A percentile compares a stretch with the other conserved stretches of the same genome.
phyloP scores from a whole-genome alignment of 805 yeast species.

The Debaryomyces tyrocola region DNA sequence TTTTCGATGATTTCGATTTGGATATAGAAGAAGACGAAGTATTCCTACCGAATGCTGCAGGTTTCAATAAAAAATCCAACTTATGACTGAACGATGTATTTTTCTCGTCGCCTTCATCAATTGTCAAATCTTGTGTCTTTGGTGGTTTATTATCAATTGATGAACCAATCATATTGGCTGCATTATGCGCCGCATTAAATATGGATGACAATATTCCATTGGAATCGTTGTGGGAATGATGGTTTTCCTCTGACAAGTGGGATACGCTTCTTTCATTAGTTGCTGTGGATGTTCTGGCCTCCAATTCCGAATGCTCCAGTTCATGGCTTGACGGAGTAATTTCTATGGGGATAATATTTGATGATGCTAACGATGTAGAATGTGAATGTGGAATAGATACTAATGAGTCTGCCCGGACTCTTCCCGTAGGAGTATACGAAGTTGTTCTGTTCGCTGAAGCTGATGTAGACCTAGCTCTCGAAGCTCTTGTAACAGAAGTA shows the following conservation, averaged over 20 bases:
- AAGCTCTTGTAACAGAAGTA: background rate
- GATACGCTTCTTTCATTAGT: background rate
- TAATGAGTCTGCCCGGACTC: background rate
- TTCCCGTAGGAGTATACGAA: background rate
- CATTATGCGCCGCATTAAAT: constrained; percentile 48
- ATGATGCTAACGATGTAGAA: background rate
- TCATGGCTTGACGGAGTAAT: background rate
- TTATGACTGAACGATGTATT: constrained; percentile 20
- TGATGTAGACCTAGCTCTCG: constrained; percentile 1
- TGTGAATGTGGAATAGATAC: background rate
- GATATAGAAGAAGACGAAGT: constrained; percentile 8
- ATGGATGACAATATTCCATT: constrained; percentile 45
- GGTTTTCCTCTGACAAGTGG: background rate
- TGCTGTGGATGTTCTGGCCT: background rate
- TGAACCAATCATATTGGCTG: constrained; percentile 28
- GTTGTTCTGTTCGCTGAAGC: background rate
- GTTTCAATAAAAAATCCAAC: constrained; percentile 24
- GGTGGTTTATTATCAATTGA: constrained; percentile 7
- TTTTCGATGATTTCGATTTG: background rate
- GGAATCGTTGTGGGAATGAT: constrained; percentile 2
- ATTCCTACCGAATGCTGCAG: constrained; percentile 12
- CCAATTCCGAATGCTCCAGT: background rate
- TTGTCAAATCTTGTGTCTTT: background rate
- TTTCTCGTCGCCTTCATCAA: constrained; percentile 7
- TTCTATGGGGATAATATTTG: background rate